Conservation (phyloP, 1,139 yeast genomes). For the Diutina scorzettiae region DNA sequence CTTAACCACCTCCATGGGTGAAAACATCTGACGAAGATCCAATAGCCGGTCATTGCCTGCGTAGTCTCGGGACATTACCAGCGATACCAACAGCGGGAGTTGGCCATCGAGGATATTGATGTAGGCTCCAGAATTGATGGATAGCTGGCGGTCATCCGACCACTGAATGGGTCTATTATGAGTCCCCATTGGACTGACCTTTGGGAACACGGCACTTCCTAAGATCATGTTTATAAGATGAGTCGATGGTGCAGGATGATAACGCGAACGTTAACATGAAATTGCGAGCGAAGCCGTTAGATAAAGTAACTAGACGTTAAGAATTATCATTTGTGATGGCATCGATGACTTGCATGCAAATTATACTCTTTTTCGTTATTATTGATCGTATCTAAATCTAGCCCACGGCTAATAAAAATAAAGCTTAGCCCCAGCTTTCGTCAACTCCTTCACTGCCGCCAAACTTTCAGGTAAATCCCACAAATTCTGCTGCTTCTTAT, state of each 20-base stretch:
- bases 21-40: neutral
- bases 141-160: slow-evolving; percentile 1
- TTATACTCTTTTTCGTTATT: too few relatives aligned
- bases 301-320: too few relatives aligned
- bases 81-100: slow-evolving; percentile 1
- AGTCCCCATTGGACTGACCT: neutral
- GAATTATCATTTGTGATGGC: too few relatives aligned
- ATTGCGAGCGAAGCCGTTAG: too few relatives aligned
- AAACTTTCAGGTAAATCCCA: slow-evolving; percentile 48
- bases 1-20: neutral
- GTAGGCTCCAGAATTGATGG: neutral
- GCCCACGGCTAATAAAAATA: slow-evolving; percentile 31
- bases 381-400: too few relatives aligned
- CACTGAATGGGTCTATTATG: slow-evolving; percentile 2
- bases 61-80: slow-evolving; percentile 4
- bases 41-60: slow-evolving; percentile 1
- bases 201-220: neutral
- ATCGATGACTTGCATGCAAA: too few relatives aligned
- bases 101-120: slow-evolving; percentile 1
- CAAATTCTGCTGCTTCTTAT: slow-evolving; percentile 47
- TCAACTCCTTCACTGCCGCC: slow-evolving; percentile 27
- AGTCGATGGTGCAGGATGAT: too few relatives aligned
- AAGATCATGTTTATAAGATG: neutral
- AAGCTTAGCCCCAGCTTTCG: slow-evolving; percentile 32
- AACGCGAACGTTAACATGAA: too few relatives aligned